Percentiles rank a stretch among this genome's conserved stretches.
Conservation (phyloP, 768 basidiomycete genomes). For the Boletus pseudopeckii region DNA sequence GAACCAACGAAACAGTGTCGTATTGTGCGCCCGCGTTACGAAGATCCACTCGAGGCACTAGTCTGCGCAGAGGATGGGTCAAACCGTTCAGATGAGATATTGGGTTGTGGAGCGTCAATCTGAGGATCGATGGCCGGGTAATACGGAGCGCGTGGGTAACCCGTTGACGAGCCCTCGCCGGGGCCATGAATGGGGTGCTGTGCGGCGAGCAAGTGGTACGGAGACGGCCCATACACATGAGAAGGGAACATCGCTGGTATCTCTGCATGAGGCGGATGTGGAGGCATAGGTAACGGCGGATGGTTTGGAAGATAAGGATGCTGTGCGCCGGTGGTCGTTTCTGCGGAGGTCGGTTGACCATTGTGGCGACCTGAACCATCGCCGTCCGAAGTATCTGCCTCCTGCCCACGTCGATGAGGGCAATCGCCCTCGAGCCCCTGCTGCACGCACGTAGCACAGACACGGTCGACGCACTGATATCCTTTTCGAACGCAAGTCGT, state of each 20-base stretch:
- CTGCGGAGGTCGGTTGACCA: slow-evolving; percentile 1
- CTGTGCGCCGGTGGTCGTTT: slow-evolving; percentile 1
- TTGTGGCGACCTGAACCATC: slow-evolving; percentile 11
- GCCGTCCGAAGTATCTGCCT: slow-evolving; percentile 26
- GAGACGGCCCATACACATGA: slow-evolving; percentile 27
- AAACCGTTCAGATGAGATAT: slow-evolving; percentile 35
- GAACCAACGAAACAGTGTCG: not conserved
- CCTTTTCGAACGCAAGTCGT: slow-evolving; percentile 47
- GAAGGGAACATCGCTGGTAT: slow-evolving; percentile 21
- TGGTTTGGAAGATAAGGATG: slow-evolving; percentile 15
- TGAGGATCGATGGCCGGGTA: slow-evolving; percentile 42
- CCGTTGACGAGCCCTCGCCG: slow-evolving; percentile 24
- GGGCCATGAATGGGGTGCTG: slow-evolving; percentile 20
- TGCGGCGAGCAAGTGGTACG: slow-evolving; percentile 28
- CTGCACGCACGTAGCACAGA: slow-evolving; percentile 42
- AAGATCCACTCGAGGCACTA: slow-evolving; percentile 5
- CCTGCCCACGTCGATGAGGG: slow-evolving; percentile 34
- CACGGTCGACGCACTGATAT: slow-evolving; percentile 49
- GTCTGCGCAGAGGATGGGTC: slow-evolving; percentile 22
- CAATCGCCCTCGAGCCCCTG: slow-evolving; percentile 47
- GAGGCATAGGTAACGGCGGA: slow-evolving; percentile 11
- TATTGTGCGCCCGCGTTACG: slow-evolving; percentile 1
- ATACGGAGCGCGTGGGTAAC: slow-evolving; percentile 30
- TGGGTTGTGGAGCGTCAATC: slow-evolving; percentile 29
- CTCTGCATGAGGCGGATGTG: slow-evolving; percentile 16